phyloP scores from a whole-genome alignment of 2,329 filamentous ascomycete genomes.

The Sphaerulina musiva region DNA sequence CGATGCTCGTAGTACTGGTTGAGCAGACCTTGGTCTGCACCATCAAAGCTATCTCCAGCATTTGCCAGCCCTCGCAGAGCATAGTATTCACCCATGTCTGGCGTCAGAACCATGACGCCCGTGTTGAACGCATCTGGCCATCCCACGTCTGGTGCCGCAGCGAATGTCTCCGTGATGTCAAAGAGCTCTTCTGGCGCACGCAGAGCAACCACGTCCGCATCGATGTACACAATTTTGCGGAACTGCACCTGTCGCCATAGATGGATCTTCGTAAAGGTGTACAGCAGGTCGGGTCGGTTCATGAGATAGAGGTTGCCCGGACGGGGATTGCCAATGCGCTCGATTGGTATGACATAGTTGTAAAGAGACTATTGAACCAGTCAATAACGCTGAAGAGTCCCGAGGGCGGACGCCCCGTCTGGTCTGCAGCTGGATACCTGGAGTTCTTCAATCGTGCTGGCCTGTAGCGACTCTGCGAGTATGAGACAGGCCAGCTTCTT shows the following conservation, averaged over 20 bases:
- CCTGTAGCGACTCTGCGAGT: slow-evolving; percentile 70
- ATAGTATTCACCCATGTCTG: slow-evolving; percentile 81
- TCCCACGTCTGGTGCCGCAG: slow-evolving; percentile 84
- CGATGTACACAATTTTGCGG: slow-evolving; percentile 86
- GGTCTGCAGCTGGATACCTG: slow-evolving; percentile 47
- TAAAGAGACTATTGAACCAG: slow-evolving; percentile 59
- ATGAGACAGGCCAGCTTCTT: slow-evolving; percentile 82
- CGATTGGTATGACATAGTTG: slow-evolving; percentile 81
- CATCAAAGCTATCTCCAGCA: slow-evolving; percentile 87
- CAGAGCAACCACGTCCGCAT: slow-evolving; percentile 87
- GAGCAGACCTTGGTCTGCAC: slow-evolving; percentile 88
- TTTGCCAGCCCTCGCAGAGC: slow-evolving; percentile 77
- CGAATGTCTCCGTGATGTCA: slow-evolving; percentile 54
- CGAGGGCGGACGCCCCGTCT: background rate
- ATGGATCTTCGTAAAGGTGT: slow-evolving; percentile 92
- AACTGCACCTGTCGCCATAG: slow-evolving; percentile 90
- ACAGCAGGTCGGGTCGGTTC: slow-evolving; percentile 82
- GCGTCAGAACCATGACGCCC: slow-evolving; percentile 88
- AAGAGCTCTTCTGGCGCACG: slow-evolving; percentile 92
- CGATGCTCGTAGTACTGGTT: slow-evolving; percentile 85
- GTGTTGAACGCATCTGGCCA: slow-evolving; percentile 99
- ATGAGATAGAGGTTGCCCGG: slow-evolving; percentile 84
- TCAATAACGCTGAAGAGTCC: background rate
- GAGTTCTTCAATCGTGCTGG: slow-evolving; percentile 69
- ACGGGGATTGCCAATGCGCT: slow-evolving; percentile 66